Base-by-base conservation (phyloP, 2,329 filamentous ascomycete genomes). In the Balansia obtecta region DNA sequence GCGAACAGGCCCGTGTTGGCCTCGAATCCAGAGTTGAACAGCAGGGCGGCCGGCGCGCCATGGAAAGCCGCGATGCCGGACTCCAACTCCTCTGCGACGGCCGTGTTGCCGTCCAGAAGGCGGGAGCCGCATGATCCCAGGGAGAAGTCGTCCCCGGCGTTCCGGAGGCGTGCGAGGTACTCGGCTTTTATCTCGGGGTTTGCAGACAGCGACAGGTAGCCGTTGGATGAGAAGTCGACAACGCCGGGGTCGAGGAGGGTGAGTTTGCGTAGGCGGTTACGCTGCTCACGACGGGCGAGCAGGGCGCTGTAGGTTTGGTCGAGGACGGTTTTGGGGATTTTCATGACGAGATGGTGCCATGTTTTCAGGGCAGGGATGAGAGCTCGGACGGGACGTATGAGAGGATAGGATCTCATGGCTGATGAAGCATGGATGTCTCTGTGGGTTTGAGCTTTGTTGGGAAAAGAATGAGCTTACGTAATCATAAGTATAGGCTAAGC, bases 221-320 rank as follows among this genome's bases (percentile, higher is more conserved):
- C 79, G 63, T 89, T 84, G 60, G 87, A 90, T 20, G 83, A 83
- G 60, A 94, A 86, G 67, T 94, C 88, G 46, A 82, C 78, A 20
- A 79, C 84, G 18, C 75, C 80, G 1, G 83, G 75, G 0, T 84
- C 84, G 3, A 83, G 78, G 3, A 85, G 62, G 1, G 66, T 75
- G 16, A 78, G 61, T 6, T 60, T 63, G n/a, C 75, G 71, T 8
- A 74, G 64, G 48, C 64, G 68, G 11, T 63, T 64, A 15, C 65
- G 61, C 4, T 59, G 41, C 10, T 63, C 54, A 9, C 66, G 64
- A 12, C 58, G 57, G 27, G 54, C 50, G 40, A 69, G 60, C 16
- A 61, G 54, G 8, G 57, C 52, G 16, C 53, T 53, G 50, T 65
- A 58, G 2, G 53, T 51, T 11, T 58, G 50, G 45, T 69, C 67